Conservation (phyloP, 768 basidiomycete species). For the Polyporus arcularius region DNA sequence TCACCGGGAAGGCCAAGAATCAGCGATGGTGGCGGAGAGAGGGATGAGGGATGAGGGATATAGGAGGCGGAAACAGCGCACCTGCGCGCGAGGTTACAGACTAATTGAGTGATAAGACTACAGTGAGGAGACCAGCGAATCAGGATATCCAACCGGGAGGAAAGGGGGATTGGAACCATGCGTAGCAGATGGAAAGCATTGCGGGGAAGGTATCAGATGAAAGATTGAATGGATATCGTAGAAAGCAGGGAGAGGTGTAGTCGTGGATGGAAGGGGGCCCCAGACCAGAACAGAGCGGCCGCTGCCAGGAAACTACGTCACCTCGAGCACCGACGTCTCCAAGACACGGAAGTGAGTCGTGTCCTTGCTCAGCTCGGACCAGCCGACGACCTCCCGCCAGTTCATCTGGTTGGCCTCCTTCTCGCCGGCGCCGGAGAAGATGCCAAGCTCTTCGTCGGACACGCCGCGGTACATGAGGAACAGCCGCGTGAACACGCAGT, state of each 20-base stretch:
- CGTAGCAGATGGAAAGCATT: neutral
- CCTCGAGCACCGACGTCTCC: constrained; percentile 78
- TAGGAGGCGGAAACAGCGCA: constrained; percentile 6
- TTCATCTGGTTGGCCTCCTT: constrained; percentile 82
- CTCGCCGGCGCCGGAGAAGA: constrained; percentile 78
- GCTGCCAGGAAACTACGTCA: constrained; percentile 31
- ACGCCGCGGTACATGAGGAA: constrained; percentile 88
- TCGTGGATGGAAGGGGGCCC: neutral
- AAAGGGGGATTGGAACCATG: neutral
- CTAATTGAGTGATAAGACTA: constrained; percentile 27
- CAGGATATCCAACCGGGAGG: neutral
- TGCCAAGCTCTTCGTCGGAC: constrained; percentile 73
- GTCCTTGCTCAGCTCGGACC: constrained; percentile 82
- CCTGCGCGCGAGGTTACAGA: constrained; percentile 16
- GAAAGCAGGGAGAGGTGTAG: neutral
- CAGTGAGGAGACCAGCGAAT: constrained; percentile 6
- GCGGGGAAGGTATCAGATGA: constrained; percentile 7
- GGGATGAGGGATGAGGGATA: neutral
- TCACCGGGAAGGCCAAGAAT: constrained; percentile 5
- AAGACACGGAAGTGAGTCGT: constrained; percentile 71
- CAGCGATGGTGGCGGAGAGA: neutral
- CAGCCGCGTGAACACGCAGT: constrained; percentile 79
- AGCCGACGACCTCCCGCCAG: constrained; percentile 80
- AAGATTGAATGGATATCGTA: constrained; percentile 8
- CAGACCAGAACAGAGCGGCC: neutral